Evolutionary conservation across 2,329 filamentous ascomycete genomes (phyloP), one percentile per base, ranked within the genome.

Genomic region (Fusarium anthophilum): DNA sequence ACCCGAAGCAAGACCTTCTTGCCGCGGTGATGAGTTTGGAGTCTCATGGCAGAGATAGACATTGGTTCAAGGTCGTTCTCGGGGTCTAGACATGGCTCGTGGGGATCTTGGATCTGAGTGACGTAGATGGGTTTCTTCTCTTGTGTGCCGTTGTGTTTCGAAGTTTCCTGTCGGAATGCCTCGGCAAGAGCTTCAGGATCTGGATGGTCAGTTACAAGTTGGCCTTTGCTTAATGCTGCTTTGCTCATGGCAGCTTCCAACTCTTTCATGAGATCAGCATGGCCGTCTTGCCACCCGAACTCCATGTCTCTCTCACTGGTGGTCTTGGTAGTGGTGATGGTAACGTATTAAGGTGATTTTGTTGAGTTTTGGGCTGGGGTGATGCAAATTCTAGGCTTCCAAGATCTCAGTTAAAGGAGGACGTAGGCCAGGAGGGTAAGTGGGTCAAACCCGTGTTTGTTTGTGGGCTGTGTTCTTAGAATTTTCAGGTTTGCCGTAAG

Each of bases 11-110:
- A 11, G 3, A 70, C 38, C 26, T 60, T 75, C 5, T 28, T 64
- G 1, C 79, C 78, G 2, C 76, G 70, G 28, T 76, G 67, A 14
- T 74, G 73, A 10, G 57, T 74, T 38, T 74, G 63, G 1, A 76
- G 61, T 35, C 56, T 72, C 63, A 76, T 64, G 1, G 63, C 24
- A 3, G 60, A 48, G 5, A 74, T 69, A 6, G 37, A 8, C 4
- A 76, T 64, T 0, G 35, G 45, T 7, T 65, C 30, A 5, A 76
- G 61, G 2, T 68, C 55, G 8, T 53, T 12, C 4, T 59, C 43
- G 0, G 57, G 3, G 5, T n/a, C 5, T 3, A 48, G 28, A 24
- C 54, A 76, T 1, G 74, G 74, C 6, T 26, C 37, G 17, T 75
- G 73, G 1, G 66, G 22, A 8, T 51, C 24, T 18, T 37, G 37